Evolutionary conservation across 805 yeast species (phyloP), one percentile per base, ranked within the genome.

Genomic region (Candida golubevii): DNA sequence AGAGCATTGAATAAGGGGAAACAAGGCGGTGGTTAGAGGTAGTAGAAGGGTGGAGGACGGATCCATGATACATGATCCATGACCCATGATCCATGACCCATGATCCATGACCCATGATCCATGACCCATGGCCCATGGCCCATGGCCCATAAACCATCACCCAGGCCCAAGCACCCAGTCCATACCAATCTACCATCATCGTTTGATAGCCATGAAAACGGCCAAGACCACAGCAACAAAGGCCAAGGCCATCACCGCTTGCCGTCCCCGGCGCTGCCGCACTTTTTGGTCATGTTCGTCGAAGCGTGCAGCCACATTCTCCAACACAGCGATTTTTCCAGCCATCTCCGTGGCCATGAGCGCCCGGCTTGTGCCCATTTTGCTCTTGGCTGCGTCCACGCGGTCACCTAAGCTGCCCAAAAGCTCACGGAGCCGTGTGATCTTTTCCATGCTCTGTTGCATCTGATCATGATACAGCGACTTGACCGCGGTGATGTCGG

Each of bases 301-400:
- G 37, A 69, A 63, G 37, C 56, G 51, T 12, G 50, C 47, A 36
- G 64, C 61, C 7, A 71, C 54, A 23, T 51, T 47, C 40, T 70
- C 74, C 45, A 71, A 55, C 8, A 61, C 44, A 33, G 62, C 62
- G 38, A 70, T 48, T 47, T 63, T 63, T 11, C 53, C 57, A 6
- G 51, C 49, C 41, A 70, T 51, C 6, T 59, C 61, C n/a, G 46
- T 42, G 29, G 60, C 49, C 50, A 69, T 52, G 2, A 55, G 44
- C 11, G 49, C 38, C 48, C 67, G 68, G 47, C 58, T 57, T 12
- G 48, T 46, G 13, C 54, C 55, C 35, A 69, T 60, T 10, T 49
- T 44, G 9, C 43, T 37, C 47, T 58, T 63, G 27, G 62, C 55
- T 13, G 39, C 43, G 18, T 53, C 55, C 9, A 69, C 57, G 26